Percentiles rank a stretch among this genome's conserved stretches.
Conservation (phyloP, 2,329 filamentous ascomycete species). For the Alternaria tenuissima region DNA sequence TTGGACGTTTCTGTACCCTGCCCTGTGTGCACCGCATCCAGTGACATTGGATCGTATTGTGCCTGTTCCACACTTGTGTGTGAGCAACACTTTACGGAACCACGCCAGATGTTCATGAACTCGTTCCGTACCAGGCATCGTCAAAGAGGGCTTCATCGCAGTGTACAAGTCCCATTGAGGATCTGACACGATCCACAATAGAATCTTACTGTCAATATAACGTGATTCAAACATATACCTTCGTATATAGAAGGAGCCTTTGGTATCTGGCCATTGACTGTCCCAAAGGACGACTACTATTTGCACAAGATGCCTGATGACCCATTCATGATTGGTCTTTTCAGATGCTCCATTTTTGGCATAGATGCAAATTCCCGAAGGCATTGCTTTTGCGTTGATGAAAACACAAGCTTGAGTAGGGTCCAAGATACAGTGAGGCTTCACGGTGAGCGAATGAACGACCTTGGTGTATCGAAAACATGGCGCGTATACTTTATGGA, state of each 20-base stretch:
- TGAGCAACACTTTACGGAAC: conserved; percentile 1
- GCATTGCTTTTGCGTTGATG: background rate
- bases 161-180: conserved; percentile 1
- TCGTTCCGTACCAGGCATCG: background rate
- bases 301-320: background rate
- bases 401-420: background rate
- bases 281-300: background rate
- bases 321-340: background rate
- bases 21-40: too few species aligned
- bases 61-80: background rate
- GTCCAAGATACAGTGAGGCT: background rate
- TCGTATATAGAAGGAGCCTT: too few species aligned
- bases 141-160: background rate
- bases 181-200: conserved; percentile 1
- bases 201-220: background rate
- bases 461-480: background rate
- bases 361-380: background rate
- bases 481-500: background rate
- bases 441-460: background rate
- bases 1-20: too few species aligned
- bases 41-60: too few species aligned
- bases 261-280: too few species aligned
- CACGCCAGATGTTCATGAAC: background rate
- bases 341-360: background rate
- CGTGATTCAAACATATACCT: too few species aligned